phyloP scores from a whole-genome alignment of 768 basidiomycete species.

The Mycena chlorophos region DNA sequence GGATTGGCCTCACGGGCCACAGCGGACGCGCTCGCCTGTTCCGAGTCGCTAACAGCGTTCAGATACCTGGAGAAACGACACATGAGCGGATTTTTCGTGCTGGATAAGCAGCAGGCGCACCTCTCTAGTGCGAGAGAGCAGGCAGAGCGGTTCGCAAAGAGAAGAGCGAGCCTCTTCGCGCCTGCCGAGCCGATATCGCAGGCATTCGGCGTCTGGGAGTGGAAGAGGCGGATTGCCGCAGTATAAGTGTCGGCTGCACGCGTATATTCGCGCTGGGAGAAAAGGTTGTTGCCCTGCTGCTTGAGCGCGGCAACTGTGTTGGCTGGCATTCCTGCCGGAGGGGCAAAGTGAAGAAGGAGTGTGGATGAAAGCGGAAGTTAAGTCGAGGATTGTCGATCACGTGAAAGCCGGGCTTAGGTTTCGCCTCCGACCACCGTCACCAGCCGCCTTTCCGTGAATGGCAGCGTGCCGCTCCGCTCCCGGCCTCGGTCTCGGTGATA shows the following conservation, averaged over 20 bases:
- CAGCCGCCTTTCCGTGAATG: no score
- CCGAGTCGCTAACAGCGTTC: conserved; percentile 20
- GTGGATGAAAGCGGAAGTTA: not conserved
- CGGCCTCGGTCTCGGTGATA: no score
- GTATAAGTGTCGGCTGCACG: conserved; percentile 15
- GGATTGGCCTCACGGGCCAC: not conserved
- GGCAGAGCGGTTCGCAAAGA: conserved; percentile 18
- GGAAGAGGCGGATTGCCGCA: conserved; percentile 7
- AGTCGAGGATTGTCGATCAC: no score
- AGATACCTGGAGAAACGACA: conserved; percentile 18
- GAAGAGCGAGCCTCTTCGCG: conserved; percentile 10
- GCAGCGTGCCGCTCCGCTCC: no score
- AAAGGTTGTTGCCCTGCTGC: conserved; percentile 16
- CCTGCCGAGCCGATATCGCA: not conserved
- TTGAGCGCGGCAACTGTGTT: conserved; percentile 12
- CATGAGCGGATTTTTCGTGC: not conserved
- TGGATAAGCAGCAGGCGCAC: not conserved
- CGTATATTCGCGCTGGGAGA: conserved; percentile 7
- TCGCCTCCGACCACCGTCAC: no score
- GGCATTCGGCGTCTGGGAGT: not conserved
- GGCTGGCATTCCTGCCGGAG: not conserved
- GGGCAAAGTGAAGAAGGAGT: not conserved
- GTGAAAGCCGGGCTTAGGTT: no score
- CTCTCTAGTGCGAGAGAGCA: conserved; percentile 15
- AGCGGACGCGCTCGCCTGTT: conserved; percentile 14